Percentiles rank a stretch among this genome's conserved stretches.
These are phyloP conservation scores for Cyclotella distinguenda DNA, from an alignment of 108 stramenopile species.

Conservation along the genomic window DNA sequence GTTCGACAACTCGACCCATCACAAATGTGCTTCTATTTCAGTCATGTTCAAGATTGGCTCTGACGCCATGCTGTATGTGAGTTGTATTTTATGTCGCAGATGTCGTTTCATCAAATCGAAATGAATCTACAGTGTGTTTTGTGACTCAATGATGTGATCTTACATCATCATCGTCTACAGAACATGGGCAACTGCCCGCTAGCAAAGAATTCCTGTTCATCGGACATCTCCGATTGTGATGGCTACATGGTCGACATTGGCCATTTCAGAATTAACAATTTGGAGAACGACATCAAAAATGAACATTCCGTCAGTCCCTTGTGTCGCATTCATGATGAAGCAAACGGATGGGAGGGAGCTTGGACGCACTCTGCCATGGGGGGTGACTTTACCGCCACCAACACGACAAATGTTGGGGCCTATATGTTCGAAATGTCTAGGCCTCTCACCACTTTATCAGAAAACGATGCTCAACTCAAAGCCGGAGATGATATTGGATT, in stretches of 20 bases:
- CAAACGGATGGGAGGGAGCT: constrained; percentile 42
- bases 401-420: not conserved
- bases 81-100: not conserved
- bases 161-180: not conserved
- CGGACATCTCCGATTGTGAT: constrained; percentile 16
- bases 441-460: constrained; percentile 16
- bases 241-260: constrained; percentile 40
- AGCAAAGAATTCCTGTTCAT: not conserved
- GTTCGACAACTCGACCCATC: constrained; percentile 24
- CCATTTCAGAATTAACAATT: constrained; percentile 34
- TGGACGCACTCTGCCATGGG: constrained; percentile 1
- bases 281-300: constrained; percentile 32
- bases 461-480: constrained; percentile 17
- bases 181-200: constrained; percentile 48
- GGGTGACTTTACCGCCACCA: not conserved
- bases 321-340: constrained; percentile 43
- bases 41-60: constrained; percentile 47
- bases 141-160: not conserved
- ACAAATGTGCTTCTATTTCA: constrained; percentile 30
- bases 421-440: constrained; percentile 36
- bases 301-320: constrained; percentile 38
- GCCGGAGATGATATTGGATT: constrained; percentile 10
- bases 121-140: not conserved
- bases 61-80: constrained; percentile 19
- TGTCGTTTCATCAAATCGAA: not conserved